These are phyloP conservation scores for Erodium moschatum DNA, from an alignment of 441 rosid species.

Conservation along the genomic window DNA sequence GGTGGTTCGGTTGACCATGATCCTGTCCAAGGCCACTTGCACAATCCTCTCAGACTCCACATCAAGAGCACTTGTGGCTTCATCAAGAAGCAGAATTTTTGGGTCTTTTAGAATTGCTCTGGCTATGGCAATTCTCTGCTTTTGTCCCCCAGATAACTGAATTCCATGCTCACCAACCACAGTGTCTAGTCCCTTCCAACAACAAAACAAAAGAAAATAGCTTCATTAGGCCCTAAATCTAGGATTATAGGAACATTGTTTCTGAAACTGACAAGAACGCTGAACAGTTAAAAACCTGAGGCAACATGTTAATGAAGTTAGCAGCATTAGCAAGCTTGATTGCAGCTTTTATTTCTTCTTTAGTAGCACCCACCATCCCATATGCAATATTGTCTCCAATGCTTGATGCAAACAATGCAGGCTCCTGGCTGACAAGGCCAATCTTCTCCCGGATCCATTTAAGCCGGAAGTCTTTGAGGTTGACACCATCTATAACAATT, in stretches of 20 bases:
- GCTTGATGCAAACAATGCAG: slow-evolving; percentile 49
- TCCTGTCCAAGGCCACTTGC: slow-evolving; percentile 59
- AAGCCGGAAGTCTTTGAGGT: slow-evolving; percentile 44
- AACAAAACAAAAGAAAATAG: background rate
- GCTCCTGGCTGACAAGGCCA: slow-evolving; percentile 75
- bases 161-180: slow-evolving; percentile 78
- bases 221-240: slow-evolving; percentile 21
- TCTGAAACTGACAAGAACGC: background rate
- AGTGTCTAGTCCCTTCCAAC: slow-evolving; percentile 43
- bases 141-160: slow-evolving; percentile 74
- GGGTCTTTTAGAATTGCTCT: slow-evolving; percentile 76
- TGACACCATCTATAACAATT: slow-evolving; percentile 50
- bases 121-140: slow-evolving; percentile 75
- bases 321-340: slow-evolving; percentile 63
- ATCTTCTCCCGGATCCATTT: slow-evolving; percentile 60
- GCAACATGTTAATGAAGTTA: slow-evolving; percentile 55
- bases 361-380: slow-evolving; percentile 54
- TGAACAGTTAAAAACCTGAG: slow-evolving; percentile 34
- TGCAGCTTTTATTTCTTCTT: slow-evolving; percentile 50
- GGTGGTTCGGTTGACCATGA: slow-evolving; percentile 58
- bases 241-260: slow-evolving; percentile 3
- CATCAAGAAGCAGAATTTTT: slow-evolving; percentile 57
- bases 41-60: slow-evolving; percentile 62
- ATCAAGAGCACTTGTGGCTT: slow-evolving; percentile 74
- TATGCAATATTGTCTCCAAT: slow-evolving; percentile 63